A percentile compares a stretch with the other conserved stretches of the same genome.
These are phyloP conservation scores for Mycoemilia scoparia DNA, from an alignment of 192 early-diverging fungal genomes.

Conservation along the genomic window DNA sequence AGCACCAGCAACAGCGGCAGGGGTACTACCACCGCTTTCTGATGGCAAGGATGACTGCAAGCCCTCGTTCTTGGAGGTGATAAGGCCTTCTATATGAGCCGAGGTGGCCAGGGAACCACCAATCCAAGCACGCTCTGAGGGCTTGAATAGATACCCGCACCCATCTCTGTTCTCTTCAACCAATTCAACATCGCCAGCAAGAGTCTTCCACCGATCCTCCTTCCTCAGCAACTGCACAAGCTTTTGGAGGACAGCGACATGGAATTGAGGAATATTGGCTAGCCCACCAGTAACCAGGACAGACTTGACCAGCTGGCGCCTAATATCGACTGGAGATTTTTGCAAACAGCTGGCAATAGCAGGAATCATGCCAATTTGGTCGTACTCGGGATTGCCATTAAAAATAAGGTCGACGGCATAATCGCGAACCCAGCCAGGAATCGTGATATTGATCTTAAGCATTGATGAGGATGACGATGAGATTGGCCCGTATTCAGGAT, in stretches of 20 bases:
- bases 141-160: conserved; percentile 38
- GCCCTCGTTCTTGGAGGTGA: too few species aligned
- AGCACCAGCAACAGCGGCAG: too few species aligned
- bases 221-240: conserved; percentile 31
- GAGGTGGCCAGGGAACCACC: conserved; percentile 65
- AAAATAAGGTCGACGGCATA: conserved; percentile 62
- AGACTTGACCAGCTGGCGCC: conserved; percentile 39
- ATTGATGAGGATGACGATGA: neutral
- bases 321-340: conserved; percentile 46
- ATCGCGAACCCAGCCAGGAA: conserved; percentile 79
- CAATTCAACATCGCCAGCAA: conserved; percentile 34
- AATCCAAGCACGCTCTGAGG: conserved; percentile 60
- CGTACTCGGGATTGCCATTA: conserved; percentile 44
- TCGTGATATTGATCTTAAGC: conserved; percentile 1
- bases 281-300: conserved; percentile 66
- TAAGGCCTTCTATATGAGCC: conserved; percentile 48
- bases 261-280: conserved; percentile 52
- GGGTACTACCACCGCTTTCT: too few species aligned
- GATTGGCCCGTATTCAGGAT: neutral
- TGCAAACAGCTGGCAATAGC: conserved; percentile 35
- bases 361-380: conserved; percentile 37
- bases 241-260: conserved; percentile 38
- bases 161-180: conserved; percentile 18
- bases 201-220: conserved; percentile 26
- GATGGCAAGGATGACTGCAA: too few species aligned